Base-by-base conservation (phyloP, 78 protist genomes). In the Chrysochromulina parva region DNA sequence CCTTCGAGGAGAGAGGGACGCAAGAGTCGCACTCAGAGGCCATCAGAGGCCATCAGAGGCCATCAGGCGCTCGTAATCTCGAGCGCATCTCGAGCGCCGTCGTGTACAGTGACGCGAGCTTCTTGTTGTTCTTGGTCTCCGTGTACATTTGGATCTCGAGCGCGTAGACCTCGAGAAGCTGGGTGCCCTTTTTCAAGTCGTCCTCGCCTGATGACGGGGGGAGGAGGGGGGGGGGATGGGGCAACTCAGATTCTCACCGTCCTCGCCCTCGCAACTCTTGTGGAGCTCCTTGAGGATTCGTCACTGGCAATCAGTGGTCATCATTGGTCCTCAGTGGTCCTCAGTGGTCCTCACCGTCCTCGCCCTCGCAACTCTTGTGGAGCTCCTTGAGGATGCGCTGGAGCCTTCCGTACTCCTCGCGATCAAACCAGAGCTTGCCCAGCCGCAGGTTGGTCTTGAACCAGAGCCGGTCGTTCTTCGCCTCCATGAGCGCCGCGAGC, bases 61-160 rank as follows among this genome's bases (percentile, higher is more conserved):
- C 38, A 38, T 38, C 38, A 38, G 38, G 38, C 38, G 38, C 38
- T 38, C 38, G 38, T 38, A 0, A 38, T 38, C 38, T 38, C 38
- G 38, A 38, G 38, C 38, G 38, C 38, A 38, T 38, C 38, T 38
- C 38, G 38, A 38, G 38, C 50, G 96, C 82, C 85, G 13, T 24
- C 81, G 89, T 38, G 89, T 95, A 94, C 65, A 94, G 78, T 50
- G 62, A 94, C 92, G 93, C 93, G 82, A 98, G 95, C 87, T 89
- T 88, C 93, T 97, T 97, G 90, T 74, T 92, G 93, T 98, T 87
- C 88, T 95, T 91, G 55, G 93, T 92, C 38, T 55, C 97, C 10
- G 98, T 97, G 93, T 96, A 90, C 97, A 97, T 92, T 11, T 97
- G 99, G 88, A 98, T 98, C 86, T 98, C 98, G 59, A 98, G 92